Conservation (phyloP, 1,284 basidiomycete genomes). For the Leccinum griseonigrum region DNA sequence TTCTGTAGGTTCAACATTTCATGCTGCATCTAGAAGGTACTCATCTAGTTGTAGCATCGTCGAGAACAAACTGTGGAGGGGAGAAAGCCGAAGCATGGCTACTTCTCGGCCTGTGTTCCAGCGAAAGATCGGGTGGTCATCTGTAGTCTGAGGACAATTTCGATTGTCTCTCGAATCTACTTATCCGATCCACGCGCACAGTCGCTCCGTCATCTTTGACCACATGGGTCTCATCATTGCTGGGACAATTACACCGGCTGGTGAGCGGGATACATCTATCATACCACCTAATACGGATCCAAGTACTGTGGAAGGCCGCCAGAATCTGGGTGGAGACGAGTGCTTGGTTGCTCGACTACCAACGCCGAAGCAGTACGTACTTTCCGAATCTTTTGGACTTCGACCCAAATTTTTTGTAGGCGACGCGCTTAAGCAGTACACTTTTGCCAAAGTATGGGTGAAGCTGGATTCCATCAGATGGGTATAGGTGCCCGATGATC, state of each 20-base stretch:
- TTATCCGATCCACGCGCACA: constrained; percentile 21
- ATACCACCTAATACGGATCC: constrained; percentile 55
- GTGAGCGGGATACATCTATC: constrained; percentile 41
- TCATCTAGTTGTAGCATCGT: constrained; percentile 49
- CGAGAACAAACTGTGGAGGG: constrained; percentile 71
- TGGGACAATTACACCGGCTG: constrained; percentile 28
- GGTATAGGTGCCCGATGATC: constrained; percentile 65
- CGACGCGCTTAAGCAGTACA: constrained; percentile 41
- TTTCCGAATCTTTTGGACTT: constrained; percentile 1
- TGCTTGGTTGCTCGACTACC: constrained; percentile 62
- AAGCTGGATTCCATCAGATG: constrained; percentile 58
- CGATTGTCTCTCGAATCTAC: constrained; percentile 8
- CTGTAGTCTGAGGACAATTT: constrained; percentile 47
- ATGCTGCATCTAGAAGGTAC: constrained; percentile 2
- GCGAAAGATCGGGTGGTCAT: constrained; percentile 64
- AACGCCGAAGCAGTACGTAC: constrained; percentile 44
- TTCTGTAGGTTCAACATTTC: constrained; percentile 44
- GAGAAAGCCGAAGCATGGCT: constrained; percentile 57
- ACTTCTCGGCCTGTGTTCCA: constrained; percentile 55
- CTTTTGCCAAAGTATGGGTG: constrained; percentile 42
- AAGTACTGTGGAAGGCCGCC: constrained; percentile 42
- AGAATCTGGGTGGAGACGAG: constrained; percentile 69
- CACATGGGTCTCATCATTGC: constrained; percentile 51
- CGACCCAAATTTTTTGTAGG: constrained; percentile 25
- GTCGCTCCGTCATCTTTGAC: constrained; percentile 52